These are phyloP conservation scores for Terana coerulea DNA, from an alignment of 768 basidiomycete genomes.

Conservation along the genomic window DNA sequence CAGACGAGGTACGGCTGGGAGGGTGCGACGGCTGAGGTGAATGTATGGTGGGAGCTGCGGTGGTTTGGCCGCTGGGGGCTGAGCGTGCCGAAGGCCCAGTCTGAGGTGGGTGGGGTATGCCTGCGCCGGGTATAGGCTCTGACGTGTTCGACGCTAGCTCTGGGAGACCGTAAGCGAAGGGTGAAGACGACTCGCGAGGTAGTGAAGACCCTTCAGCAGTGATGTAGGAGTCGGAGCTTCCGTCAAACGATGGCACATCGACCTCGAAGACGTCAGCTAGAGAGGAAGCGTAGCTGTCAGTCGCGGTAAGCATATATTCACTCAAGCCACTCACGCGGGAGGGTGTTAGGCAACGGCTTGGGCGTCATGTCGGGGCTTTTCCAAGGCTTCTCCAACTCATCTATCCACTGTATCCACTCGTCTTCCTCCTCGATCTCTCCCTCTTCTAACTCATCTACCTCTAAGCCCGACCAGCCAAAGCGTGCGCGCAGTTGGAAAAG, in stretches of 20 bases:
- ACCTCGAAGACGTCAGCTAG: slow-evolving; percentile 5
- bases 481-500: slow-evolving; percentile 42
- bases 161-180: neutral
- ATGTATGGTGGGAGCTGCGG: slow-evolving; percentile 12
- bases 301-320: neutral
- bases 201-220: too few relatives aligned
- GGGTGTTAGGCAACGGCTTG: slow-evolving; percentile 17
- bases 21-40: slow-evolving; percentile 23
- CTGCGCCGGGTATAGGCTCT: neutral
- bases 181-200: too few relatives aligned
- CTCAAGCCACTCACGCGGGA: slow-evolving; percentile 21
- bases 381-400: slow-evolving; percentile 8
- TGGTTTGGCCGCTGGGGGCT: slow-evolving; percentile 9
- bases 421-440: neutral
- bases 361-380: slow-evolving; percentile 39
- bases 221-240: neutral
- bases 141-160: neutral
- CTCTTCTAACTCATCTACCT: neutral
- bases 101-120: neutral
- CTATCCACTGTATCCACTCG: slow-evolving; percentile 3
- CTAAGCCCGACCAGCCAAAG: slow-evolving; percentile 28
- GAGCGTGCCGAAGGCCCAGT: neutral
- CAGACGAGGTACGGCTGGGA: slow-evolving; percentile 30
- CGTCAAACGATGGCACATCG: slow-evolving; percentile 5
- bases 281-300: neutral